These are phyloP conservation scores for Lasiosphaeris hirsuta DNA, from an alignment of 495 filamentous ascomycete species.

Conservation along the genomic window DNA sequence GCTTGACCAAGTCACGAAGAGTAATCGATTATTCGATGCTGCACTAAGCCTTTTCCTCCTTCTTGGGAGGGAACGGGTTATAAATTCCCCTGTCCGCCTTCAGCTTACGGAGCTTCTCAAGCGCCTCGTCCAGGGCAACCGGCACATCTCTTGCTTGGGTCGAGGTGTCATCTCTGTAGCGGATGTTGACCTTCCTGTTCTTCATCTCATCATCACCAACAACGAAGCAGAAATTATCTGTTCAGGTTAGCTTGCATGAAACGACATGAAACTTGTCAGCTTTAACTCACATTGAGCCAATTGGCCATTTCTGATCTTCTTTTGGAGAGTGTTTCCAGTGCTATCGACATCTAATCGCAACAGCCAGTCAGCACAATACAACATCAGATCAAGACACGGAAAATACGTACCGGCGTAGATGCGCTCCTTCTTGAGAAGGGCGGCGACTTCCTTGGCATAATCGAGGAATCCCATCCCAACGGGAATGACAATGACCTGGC, in stretches of 20 bases:
- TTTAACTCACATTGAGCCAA: conserved; percentile 85
- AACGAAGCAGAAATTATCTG: conserved; percentile 51
- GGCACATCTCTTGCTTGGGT: conserved; percentile 68
- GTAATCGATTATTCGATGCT: neutral
- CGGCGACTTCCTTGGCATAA: conserved; percentile 81
- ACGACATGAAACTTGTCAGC: conserved; percentile 32
- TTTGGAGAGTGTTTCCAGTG: conserved; percentile 87
- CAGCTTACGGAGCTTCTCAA: conserved; percentile 67
- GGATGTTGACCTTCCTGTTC: conserved; percentile 75
- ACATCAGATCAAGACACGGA: neutral
- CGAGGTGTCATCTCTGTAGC: conserved; percentile 81
- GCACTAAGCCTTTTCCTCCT: conserved; percentile 23
- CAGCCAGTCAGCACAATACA: neutral
- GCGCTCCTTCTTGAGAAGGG: conserved; percentile 48
- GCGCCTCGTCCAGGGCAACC: conserved; percentile 70
- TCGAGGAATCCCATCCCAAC: conserved; percentile 81
- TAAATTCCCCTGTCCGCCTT: conserved; percentile 48
- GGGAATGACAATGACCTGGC: conserved; percentile 87
- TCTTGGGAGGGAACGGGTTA: conserved; percentile 34
- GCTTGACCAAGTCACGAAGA: neutral
- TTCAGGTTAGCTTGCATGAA: conserved; percentile 9
- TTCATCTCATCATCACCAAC: conserved; percentile 82
- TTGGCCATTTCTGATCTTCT: conserved; percentile 91
- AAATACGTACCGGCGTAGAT: conserved; percentile 47
- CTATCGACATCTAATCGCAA: conserved; percentile 66